Conservation (phyloP, 202 grass and related monocot species). For the Thinopyrum obtusiflorum region DNA sequence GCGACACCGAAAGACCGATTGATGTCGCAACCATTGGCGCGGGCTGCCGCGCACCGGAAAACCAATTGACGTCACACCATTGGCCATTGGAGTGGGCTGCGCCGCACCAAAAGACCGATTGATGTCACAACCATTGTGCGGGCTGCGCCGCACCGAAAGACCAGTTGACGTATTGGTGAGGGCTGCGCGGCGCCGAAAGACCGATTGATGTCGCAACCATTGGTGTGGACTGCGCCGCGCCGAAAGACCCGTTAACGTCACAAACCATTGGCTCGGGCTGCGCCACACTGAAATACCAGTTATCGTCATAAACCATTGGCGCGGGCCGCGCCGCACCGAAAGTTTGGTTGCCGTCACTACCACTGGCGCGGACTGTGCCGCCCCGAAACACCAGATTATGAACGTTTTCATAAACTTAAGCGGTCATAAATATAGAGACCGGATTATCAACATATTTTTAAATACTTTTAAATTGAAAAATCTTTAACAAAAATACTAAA, state of each 20-base stretch:
- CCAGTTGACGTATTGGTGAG: neutral
- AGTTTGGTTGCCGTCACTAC: neutral
- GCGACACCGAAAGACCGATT: neutral
- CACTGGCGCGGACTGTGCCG: neutral
- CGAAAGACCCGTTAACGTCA: neutral
- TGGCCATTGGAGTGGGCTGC: neutral
- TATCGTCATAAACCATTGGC: neutral
- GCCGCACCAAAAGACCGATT: neutral
- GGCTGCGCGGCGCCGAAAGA: neutral
- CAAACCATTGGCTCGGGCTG: neutral
- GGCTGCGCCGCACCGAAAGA: neutral
- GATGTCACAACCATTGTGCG: neutral
- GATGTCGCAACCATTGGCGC: too few relatives aligned
- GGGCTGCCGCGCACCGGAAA: neutral
- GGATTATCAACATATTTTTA: neutral
- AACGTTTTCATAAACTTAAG: neutral
- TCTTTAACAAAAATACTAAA: neutral
- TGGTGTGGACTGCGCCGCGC: neutral
- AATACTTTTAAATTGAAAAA: neutral
- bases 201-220: neutral
- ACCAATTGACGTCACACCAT: neutral
- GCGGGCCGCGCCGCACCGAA: neutral
- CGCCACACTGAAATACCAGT: neutral
- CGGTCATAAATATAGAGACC: neutral
- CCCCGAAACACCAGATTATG: neutral